Base-by-base conservation (phyloP, 1,284 basidiomycete genomes). In the Pterula multifida region DNA sequence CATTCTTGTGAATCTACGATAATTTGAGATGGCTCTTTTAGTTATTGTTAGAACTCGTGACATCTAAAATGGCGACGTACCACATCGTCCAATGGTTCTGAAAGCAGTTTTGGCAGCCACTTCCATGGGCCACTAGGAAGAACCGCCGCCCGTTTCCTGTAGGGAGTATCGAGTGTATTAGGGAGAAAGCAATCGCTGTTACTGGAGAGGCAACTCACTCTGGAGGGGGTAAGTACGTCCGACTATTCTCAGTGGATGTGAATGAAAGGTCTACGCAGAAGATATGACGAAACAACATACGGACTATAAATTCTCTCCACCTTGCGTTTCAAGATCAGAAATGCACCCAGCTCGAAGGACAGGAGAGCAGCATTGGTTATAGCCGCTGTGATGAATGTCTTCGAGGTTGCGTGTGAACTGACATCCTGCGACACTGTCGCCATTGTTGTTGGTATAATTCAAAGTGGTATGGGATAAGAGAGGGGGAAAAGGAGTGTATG, bases 321-420 rank as follows among this genome's bases (percentile, higher is more conserved):
- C 19, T 61, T 68, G 50, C 64, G 61, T 58, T 73, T 76, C 51
- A 82, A 58, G 19, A 78, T 47, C 24, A 78, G 56, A 60, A 81
- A 84, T 3, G 70, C 73, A 24, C 67, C 63, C 36, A 83, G 63
- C 64, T 84, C 78, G 12, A 70, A 63, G 12, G 63, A 62, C 22
- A 80, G 72, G 12, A 81, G 63, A 26, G 61, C 72, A 15, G 60
- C 65, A 57, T 78, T 78, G 44, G 68, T 67, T 28, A 72, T 71
- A 26, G 84, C 63, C 2, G 80, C 72, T n/a, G 81, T 78, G 49
- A 80, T 47, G 60, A 84, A 85, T 11, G 73, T 70, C 47, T 66
- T 63, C 12, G 63, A 64, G 39, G 64, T 63, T 51, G 58, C 65
- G 50, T 54, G 63, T 45, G 62, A 60, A 23, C 52, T 54, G n/a